These are phyloP conservation scores for Hibiscus trionum DNA, from an alignment of 345 rosid genomes.

Conservation along the genomic window DNA sequence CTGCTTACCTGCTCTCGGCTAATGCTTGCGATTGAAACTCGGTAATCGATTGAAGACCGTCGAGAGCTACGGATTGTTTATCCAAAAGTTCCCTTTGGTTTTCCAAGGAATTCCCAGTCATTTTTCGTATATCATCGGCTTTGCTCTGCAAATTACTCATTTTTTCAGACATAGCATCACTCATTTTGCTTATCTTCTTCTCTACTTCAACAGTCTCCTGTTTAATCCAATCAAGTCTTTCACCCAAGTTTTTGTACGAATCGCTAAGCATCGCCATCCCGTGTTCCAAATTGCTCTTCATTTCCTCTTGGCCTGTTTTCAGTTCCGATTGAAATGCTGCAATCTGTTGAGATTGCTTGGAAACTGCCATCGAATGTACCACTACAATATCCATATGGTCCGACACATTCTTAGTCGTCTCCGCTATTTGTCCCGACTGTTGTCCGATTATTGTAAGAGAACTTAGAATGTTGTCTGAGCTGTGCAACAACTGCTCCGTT, in stretches of 20 bases:
- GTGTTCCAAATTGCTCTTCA: slow-evolving; percentile 32
- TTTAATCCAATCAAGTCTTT: slow-evolving; percentile 40
- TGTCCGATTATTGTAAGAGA: slow-evolving; percentile 44
- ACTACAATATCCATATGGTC: slow-evolving; percentile 32
- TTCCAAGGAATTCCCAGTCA: background rate
- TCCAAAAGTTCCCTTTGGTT: background rate
- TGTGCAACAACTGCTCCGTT: slow-evolving; percentile 36
- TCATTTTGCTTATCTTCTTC: slow-evolving; percentile 42
- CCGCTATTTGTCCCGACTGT: slow-evolving; percentile 41
- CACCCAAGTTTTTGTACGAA: slow-evolving; percentile 41
- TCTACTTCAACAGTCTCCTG: slow-evolving; percentile 37
- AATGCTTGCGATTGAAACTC: background rate
- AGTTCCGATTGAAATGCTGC: slow-evolving; percentile 46
- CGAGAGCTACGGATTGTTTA: background rate
- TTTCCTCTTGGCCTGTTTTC: slow-evolving; percentile 45
- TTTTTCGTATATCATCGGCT: background rate
- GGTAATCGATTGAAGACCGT: slow-evolving; percentile 17
- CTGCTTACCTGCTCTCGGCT: background rate
- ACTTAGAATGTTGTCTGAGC: slow-evolving; percentile 41
- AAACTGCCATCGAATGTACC: slow-evolving; percentile 39
- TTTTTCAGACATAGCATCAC: slow-evolving; percentile 37
- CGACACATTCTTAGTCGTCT: slow-evolving; percentile 35
- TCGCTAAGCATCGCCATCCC: slow-evolving; percentile 14
- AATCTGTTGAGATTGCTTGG: slow-evolving; percentile 44
- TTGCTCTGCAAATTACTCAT: slow-evolving; percentile 18